Percentiles rank a stretch among this genome's conserved stretches.
Conservation (phyloP, 192 early-diverging fungal species). For the Spinellus fusiger region DNA sequence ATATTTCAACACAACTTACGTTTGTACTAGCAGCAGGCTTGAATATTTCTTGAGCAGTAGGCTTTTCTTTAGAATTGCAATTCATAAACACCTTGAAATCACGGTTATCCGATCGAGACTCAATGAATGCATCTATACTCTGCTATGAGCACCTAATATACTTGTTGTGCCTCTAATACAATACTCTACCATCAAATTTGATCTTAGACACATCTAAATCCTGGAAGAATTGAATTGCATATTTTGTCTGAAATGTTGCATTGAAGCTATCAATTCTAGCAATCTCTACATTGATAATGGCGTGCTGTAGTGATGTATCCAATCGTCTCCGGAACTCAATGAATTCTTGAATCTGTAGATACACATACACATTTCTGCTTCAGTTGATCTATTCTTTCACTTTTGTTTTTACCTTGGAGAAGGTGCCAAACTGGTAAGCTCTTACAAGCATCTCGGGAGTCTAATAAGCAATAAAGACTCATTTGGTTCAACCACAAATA, state of each 20-base stretch:
- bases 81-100: conserved; percentile 63
- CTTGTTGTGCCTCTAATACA: not conserved
- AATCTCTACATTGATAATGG: conserved; percentile 58
- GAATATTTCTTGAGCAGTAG: conserved; percentile 33
- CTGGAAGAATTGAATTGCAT: conserved; percentile 45
- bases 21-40: conserved; percentile 33
- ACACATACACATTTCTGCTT: not conserved
- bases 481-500: not conserved
- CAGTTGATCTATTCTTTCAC: not conserved
- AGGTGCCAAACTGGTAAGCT: conserved; percentile 79
- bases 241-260: conserved; percentile 39
- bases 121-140: conserved; percentile 34
- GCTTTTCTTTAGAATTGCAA: conserved; percentile 33
- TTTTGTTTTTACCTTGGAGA: conserved; percentile 63
- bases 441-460: conserved; percentile 85
- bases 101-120: conserved; percentile 60
- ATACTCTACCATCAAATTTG: conserved; percentile 44
- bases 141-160: not conserved
- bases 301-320: conserved; percentile 66
- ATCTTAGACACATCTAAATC: conserved; percentile 50
- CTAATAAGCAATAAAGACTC: conserved; percentile 24
- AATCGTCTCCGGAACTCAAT: conserved; percentile 72
- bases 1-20: conserved; percentile 9
- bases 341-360: conserved; percentile 75
- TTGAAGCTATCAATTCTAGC: conserved; percentile 58